Evolutionary conservation across 352 stramenopile species (phyloP).

Genomic region (Pythium dissotocum): DNA sequence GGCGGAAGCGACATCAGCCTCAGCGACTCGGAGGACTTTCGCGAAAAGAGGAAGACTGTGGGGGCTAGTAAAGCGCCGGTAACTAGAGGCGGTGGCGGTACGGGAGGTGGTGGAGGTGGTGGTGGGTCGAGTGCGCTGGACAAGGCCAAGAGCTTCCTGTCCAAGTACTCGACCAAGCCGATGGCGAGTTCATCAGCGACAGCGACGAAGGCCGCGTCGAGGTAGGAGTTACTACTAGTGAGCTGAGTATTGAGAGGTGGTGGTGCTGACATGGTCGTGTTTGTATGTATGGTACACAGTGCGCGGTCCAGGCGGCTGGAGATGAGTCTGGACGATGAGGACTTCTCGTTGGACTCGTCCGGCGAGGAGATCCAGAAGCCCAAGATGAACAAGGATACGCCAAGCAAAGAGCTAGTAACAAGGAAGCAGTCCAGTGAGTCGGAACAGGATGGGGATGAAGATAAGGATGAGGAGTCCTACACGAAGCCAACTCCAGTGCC

Average conservation of each 20-base stretch:
- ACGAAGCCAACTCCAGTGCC: neutral
- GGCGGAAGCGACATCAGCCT: slow-evolving; percentile 15
- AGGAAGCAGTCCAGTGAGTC: slow-evolving; percentile 8
- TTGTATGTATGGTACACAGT: neutral
- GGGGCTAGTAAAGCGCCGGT: neutral
- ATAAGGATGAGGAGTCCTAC: neutral
- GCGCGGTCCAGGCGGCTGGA: slow-evolving; percentile 32
- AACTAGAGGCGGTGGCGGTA: neutral
- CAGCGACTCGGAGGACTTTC: slow-evolving; percentile 6
- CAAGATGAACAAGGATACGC: neutral
- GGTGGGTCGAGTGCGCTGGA: slow-evolving; percentile 45
- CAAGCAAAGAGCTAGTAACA: neutral
- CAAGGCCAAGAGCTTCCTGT: slow-evolving; percentile 72
- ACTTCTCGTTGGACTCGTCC: slow-evolving; percentile 45
- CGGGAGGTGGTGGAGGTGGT: neutral
- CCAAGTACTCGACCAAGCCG: slow-evolving; percentile 61
- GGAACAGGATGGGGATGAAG: slow-evolving; percentile 13
- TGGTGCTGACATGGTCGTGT: neutral
- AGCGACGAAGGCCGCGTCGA: neutral
- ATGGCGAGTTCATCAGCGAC: slow-evolving; percentile 11
- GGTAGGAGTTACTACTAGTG: neutral
- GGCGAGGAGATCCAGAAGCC: slow-evolving; percentile 19
- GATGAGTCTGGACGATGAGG: slow-evolving; percentile 58
- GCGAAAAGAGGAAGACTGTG: slow-evolving; percentile 7
- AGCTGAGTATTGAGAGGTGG: neutral